Conservation (phyloP, 2,329 filamentous ascomycete genomes). For the Reticulascus tulasneorum region DNA sequence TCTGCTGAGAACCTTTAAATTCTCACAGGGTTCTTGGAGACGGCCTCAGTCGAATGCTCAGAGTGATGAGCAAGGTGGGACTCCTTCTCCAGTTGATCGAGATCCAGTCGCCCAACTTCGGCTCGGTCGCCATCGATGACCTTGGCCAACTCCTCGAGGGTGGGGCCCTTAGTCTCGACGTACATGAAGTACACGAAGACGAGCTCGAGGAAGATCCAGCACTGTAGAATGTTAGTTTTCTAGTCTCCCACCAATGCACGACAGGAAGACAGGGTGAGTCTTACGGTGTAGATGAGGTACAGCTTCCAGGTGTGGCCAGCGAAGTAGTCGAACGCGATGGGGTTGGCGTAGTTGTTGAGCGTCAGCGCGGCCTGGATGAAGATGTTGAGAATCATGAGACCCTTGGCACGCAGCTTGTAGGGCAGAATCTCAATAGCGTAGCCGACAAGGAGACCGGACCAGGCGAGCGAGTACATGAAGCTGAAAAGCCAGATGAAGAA, state of each 20-base stretch:
- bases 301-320: constrained; percentile 45
- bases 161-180: constrained; percentile 60
- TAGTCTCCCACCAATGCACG: too few relatives aligned
- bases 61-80: constrained; percentile 10
- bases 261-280: too few relatives aligned
- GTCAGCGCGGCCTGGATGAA: constrained; percentile 50
- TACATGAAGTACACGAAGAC: constrained; percentile 52
- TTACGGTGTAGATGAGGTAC: constrained; percentile 53
- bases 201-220: constrained; percentile 52
- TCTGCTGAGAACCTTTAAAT: too few relatives aligned
- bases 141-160: constrained; percentile 63
- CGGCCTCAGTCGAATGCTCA: too few relatives aligned
- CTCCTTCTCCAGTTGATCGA: constrained; percentile 43
- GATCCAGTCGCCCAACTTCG: constrained; percentile 40
- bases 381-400: constrained; percentile 54
- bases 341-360: constrained; percentile 52
- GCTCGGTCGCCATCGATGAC: constrained; percentile 62
- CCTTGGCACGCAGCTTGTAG: constrained; percentile 47
- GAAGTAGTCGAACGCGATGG: constrained; percentile 47
- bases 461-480: constrained; percentile 50
- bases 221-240: constrained; percentile 1
- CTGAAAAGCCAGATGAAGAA: constrained; percentile 36
- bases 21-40: too few relatives aligned
- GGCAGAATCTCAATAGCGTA: constrained; percentile 50
- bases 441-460: constrained; percentile 53